Evolutionary conservation across 345 rosid genomes (phyloP), one percentile per base, ranked within the genome.

Genomic region (Cardiospermum halicacabum): DNA sequence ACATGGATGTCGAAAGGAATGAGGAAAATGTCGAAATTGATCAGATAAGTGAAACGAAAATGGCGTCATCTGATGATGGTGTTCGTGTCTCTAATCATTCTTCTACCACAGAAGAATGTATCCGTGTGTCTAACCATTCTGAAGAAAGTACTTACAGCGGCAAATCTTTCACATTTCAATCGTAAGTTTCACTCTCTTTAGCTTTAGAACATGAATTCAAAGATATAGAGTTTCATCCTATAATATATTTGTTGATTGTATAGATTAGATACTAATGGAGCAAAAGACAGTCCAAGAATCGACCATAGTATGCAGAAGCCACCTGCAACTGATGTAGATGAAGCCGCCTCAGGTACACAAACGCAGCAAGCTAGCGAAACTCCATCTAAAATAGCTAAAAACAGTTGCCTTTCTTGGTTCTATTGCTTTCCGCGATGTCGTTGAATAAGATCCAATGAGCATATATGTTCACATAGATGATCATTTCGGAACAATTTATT

Each of bases 151-250:
- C 12, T 18, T 55, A 73, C 53, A 89, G 97, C 72, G 64, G 69
- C 21, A 28, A 60, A 13, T 91, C 99, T 27, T 89, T 91, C 65
- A 87, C 79, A 9, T 94, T 88, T 74, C 96, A 87, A 16, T 2
- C 79, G 97, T 94, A 77, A 82, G 95, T 66, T 42, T 1, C 2
- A 7, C 28, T 42, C 40, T 1, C 16, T 2, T 16, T 9, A 15
- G 7, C 15, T 36, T 22, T 21, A 53, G 15, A 28, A n/a, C 11
- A 36, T 13, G 9, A 16, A 7, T 32, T 56, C 55, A 39, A 9
- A 21, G 2, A 50, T 1, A 30, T 22, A 12, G 12, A 11, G 9
- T 34, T 34, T 34, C 9, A n/a, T n/a, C n/a, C n/a, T n/a, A n/a
- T n/a, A n/a, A n/a, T n/a, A n/a, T n/a, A n/a, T n/a, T 34, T 34